Evolutionary conservation across 805 yeast genomes (phyloP).

Genomic region (Candida krabiensis): DNA sequence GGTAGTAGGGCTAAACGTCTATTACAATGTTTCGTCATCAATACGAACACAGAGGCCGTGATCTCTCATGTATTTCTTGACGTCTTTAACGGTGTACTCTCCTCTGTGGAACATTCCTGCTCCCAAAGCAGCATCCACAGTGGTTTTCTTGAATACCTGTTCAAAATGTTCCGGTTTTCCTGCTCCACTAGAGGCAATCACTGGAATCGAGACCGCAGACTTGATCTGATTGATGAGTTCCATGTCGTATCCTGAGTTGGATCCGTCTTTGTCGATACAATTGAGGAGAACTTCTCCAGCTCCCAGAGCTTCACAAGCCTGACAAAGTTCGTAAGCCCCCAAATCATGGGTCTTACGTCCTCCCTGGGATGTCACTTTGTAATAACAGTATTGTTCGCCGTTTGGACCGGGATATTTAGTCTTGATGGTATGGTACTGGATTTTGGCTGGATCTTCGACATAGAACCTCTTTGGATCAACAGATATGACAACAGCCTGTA

Average conservation of each 20-base stretch:
- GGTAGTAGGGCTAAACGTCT: too few relatives aligned
- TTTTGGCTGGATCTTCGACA: slow-evolving; percentile 58
- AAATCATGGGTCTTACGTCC: slow-evolving; percentile 87
- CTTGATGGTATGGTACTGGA: slow-evolving; percentile 62
- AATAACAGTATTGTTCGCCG: slow-evolving; percentile 88
- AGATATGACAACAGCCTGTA: slow-evolving; percentile 95
- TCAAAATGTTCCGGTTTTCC: slow-evolving; percentile 90
- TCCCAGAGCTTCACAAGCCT: slow-evolving; percentile 88
- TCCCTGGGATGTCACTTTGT: slow-evolving; percentile 94
- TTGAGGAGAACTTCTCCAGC: slow-evolving; percentile 94
- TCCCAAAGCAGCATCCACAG: slow-evolving; percentile 95
- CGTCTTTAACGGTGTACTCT: slow-evolving; percentile 84
- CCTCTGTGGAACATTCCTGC: slow-evolving; percentile 99
- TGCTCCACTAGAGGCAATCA: slow-evolving; percentile 97
- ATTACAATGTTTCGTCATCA: slow-evolving; percentile 35
- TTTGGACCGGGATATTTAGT: slow-evolving; percentile 77
- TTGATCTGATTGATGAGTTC: slow-evolving; percentile 83
- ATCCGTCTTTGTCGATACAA: slow-evolving; percentile 96
- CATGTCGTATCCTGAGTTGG: slow-evolving; percentile 90
- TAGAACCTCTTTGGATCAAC: slow-evolving; percentile 95
- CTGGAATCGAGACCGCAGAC: slow-evolving; percentile 78
- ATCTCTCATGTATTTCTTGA: slow-evolving; percentile 63
- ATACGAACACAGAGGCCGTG: slow-evolving; percentile 74
- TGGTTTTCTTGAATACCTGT: slow-evolving; percentile 79
- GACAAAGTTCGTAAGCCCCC: slow-evolving; percentile 87